A percentile compares a stretch with the other conserved stretches of the same genome.
These are phyloP conservation scores for Fusarium illudens DNA, from an alignment of 2,329 filamentous ascomycete genomes.

Conservation along the genomic window DNA sequence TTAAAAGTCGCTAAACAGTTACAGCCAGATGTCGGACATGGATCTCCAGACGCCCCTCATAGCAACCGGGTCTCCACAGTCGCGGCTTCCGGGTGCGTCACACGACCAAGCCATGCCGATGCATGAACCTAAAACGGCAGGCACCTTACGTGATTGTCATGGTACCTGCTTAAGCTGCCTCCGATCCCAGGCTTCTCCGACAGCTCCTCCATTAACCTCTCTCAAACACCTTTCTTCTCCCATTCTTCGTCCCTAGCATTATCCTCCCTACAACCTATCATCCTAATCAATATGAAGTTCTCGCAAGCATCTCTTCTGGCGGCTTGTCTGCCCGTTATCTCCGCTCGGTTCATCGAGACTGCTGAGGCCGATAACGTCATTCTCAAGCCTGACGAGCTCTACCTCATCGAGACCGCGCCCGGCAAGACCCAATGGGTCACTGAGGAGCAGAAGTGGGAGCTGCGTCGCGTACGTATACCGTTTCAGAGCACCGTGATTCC, in stretches of 20 bases:
- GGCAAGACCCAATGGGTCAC: conserved; percentile 87
- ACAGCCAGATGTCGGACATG: neutral
- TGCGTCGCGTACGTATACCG: conserved; percentile 73
- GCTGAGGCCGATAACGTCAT: conserved; percentile 61
- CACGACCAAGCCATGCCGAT: conserved; percentile 29
- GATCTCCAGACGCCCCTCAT: conserved; percentile 1
- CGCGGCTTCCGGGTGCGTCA: conserved; percentile 25
- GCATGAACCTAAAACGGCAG: conserved; percentile 30
- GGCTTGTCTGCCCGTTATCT: conserved; percentile 62
- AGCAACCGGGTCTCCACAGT: conserved; percentile 35
- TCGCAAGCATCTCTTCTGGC: conserved; percentile 62
- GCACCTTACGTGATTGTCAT: conserved; percentile 38
- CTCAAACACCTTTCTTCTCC: conserved; percentile 10
- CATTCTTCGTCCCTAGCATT: neutral
- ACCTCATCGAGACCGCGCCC: conserved; percentile 84
- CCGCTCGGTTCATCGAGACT: conserved; percentile 65
- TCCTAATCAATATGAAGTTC: conserved; percentile 58
- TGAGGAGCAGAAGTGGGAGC: conserved; percentile 93
- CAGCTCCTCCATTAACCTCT: conserved; percentile 23
- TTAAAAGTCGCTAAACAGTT: no score
- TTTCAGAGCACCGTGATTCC: neutral
- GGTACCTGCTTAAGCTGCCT: conserved; percentile 22
- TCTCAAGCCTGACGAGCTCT: conserved; percentile 56
- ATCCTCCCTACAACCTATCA: neutral
- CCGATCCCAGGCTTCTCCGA: conserved; percentile 19